Evolutionary conservation across 257 asterid genomes (phyloP).

Genomic region (Nicotiana tabacum): DNA sequence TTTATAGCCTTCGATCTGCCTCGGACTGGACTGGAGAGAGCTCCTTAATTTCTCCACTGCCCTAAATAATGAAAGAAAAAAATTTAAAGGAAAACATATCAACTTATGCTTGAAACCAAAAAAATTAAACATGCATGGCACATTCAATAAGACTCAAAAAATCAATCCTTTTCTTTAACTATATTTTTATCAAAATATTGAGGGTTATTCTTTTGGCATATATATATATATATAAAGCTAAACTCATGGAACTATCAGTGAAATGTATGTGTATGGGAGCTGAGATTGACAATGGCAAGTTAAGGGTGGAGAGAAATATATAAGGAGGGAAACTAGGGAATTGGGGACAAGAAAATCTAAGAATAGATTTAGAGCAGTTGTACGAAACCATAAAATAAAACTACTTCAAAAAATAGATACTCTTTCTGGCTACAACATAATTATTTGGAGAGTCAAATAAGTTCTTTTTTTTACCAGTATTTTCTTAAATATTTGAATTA

Average conservation of each 20-base stretch:
- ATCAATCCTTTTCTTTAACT: background rate
- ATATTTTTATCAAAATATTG: background rate
- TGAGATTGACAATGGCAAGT: background rate
- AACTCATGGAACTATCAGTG: background rate
- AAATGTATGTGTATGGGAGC: background rate
- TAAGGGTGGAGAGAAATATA: constrained; percentile 8
- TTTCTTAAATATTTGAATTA: too few species aligned
- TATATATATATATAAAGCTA: background rate
- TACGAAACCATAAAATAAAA: background rate
- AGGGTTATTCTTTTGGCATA: too few species aligned
- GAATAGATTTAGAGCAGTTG: constrained; percentile 30
- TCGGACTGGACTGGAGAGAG: constrained; percentile 87
- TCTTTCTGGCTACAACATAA: too few species aligned
- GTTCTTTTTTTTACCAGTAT: too few species aligned
- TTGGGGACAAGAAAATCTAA: constrained; percentile 41
- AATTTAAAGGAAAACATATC: background rate
- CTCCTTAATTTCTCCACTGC: constrained; percentile 45
- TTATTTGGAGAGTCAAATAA: too few species aligned
- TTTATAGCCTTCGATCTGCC: constrained; percentile 43
- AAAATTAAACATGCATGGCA: background rate
- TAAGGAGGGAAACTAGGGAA: background rate
- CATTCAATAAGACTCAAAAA: background rate
- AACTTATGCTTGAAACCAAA: background rate
- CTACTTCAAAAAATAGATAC: background rate
- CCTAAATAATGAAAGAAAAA: background rate